Evolutionary conservation across 75 land plant species (phyloP), one percentile per base, ranked within the genome.

Genomic region (Cryptomeria japonica): DNA sequence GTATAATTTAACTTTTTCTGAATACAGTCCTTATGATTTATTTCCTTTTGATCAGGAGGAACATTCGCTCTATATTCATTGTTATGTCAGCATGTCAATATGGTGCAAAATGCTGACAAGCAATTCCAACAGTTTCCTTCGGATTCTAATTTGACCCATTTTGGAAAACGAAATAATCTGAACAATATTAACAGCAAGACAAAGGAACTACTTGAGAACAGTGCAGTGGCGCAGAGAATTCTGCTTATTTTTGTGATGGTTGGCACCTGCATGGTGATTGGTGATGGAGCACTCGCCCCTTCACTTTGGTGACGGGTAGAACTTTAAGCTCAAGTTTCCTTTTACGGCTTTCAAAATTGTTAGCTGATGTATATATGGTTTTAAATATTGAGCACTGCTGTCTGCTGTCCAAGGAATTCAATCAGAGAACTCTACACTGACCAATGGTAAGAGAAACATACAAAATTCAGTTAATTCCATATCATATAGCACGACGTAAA

Each of bases 241-340:
- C 85, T 94, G 14, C 89, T 91, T 15, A 61, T 88, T 47, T 31
- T 92, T 5, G 92, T 92, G 28, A 76, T 94, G 93, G 44, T 93
- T 11, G 95, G 95, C 22, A 94, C 95, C 42, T 92, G 95, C 91
- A 92, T 94, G 93, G 89, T 94, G 51, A 94, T 94, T 84, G 95
- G 95, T 3, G 95, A 94, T 88, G 95, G 95, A 53, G 91, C 93
- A 42, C 89, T 94, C 38, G 92, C 95, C n/a, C 95, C 95, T 70
- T 95, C 95, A 49, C 2, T n/a, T 1, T 11, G 53, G 11, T 49
- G 11, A 9, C 2, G 2, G 15, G 2, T 51, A 44, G 46, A 44
- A 44, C 46, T 44, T 2, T 41, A 41, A 41, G 2, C 41, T 41
- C 41, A 41, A 41, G 41, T 41, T 2, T 41, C 41, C 41, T 47